Evolutionary conservation across 495 filamentous ascomycete species (phyloP), one percentile per base, ranked within the genome.

Genomic region (Clavariopsis aquatica): DNA sequence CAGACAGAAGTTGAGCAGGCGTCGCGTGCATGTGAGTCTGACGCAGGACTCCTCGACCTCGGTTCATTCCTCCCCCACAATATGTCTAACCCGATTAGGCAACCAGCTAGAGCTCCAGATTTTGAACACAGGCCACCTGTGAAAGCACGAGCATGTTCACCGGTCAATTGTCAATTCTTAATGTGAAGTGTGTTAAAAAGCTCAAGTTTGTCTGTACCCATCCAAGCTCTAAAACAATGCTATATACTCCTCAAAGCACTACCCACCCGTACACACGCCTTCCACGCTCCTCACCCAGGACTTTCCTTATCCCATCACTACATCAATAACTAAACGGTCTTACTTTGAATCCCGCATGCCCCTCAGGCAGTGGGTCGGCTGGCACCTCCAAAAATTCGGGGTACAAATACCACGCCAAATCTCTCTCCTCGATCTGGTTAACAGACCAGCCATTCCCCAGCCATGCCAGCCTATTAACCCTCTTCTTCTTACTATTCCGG

Each of bases 341-440:
- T 4, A 65, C 27, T 46, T 27, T 34, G 31, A 49, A 49, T 2
- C 24, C 36, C 52, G 20, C 52, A 49, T 63, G 60, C 53, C 65
- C 66, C 57, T 69, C 66, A 19, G 66, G 66, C 62, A 5, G 9
- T 27, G 66, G 66, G 19, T 56, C 61, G 2, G 51, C 45, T 1
- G 66, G 66, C 34, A 2, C 20, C 24, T 69, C 61, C 53, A 26
- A 10, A 47, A 69, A 69, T 57, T 69, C 62, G 5, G 66, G 62
- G 57, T 69, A 64, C 55, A 69, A 47, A 60, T 69, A 69, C 49
- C 49, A 69, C 38, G 61, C 62, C 49, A 62, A 17, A 60, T 69
- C 31, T 52, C 36, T 49, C 13, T 51, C 49, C 45, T 70, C 62
- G 8, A 49, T n/a, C 36, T 57, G n/a, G 38, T 64, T 60, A 6